These are phyloP conservation scores for Neotropicomus parvogracilis DNA, from an alignment of 1,284 basidiomycete genomes.

Conservation along the genomic window DNA sequence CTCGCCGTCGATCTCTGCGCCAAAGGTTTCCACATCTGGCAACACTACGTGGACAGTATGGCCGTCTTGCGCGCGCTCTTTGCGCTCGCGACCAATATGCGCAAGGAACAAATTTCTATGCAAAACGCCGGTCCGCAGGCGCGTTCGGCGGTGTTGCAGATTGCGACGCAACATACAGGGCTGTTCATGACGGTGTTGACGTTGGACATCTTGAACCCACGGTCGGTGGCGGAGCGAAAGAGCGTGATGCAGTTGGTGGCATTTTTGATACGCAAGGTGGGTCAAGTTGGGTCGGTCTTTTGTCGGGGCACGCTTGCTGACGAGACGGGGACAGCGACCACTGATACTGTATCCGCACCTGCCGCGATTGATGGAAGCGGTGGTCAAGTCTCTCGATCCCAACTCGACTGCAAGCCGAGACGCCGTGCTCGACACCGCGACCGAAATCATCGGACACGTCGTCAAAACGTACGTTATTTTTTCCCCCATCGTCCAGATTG, in stretches of 20 bases:
- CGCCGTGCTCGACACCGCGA: constrained; percentile 86
- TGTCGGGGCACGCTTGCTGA: not conserved
- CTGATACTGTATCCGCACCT: constrained; percentile 83
- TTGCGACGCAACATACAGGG: constrained; percentile 81
- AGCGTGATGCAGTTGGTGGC: constrained; percentile 92
- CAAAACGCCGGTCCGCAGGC: constrained; percentile 68
- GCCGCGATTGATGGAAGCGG: constrained; percentile 88
- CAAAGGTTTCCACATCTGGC: constrained; percentile 90
- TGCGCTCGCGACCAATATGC: constrained; percentile 66
- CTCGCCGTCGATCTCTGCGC: constrained; percentile 89
- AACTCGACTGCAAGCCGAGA: constrained; percentile 81
- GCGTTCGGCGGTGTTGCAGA: constrained; percentile 77
- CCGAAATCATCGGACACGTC: constrained; percentile 87
- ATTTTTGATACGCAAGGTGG: constrained; percentile 86
- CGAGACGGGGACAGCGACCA: constrained; percentile 59
- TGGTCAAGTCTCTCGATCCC: constrained; percentile 95
- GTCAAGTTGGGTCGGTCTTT: not conserved
- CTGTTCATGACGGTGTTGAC: constrained; percentile 95
- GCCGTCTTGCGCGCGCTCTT: constrained; percentile 86
- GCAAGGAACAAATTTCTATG: constrained; percentile 64
- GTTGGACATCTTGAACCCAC: constrained; percentile 85
- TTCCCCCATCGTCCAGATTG: not conserved
- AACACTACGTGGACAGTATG: constrained; percentile 90
- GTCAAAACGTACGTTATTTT: constrained; percentile 56
- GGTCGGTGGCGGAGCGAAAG: constrained; percentile 75